Conservation (phyloP, 768 basidiomycete genomes). For the Boletellus emodensis region DNA sequence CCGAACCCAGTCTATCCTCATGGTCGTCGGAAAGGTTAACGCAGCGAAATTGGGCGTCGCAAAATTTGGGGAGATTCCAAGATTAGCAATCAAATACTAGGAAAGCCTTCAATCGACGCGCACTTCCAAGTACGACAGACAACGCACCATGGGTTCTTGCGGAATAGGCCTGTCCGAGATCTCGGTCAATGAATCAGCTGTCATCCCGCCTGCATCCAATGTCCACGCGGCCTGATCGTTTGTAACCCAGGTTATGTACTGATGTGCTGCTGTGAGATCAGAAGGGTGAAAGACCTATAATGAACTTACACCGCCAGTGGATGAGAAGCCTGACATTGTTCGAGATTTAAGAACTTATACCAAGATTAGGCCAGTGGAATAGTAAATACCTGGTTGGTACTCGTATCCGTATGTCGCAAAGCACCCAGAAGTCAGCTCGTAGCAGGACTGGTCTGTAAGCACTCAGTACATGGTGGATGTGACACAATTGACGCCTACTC, state of each 20-base stretch:
- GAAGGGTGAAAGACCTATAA: background rate
- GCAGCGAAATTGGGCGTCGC: slow-evolving; percentile 66
- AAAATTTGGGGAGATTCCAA: slow-evolving; percentile 84
- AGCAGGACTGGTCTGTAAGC: slow-evolving; percentile 61
- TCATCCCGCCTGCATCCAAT: slow-evolving; percentile 58
- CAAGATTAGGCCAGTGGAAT: background rate
- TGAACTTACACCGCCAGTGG: slow-evolving; percentile 46
- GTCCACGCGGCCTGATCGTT: slow-evolving; percentile 66
- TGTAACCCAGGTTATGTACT: slow-evolving; percentile 82
- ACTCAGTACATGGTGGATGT: background rate
- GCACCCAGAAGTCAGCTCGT: slow-evolving; percentile 47
- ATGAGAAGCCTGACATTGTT: slow-evolving; percentile 18
- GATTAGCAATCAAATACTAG: slow-evolving; percentile 80
- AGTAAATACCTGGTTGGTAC: slow-evolving; percentile 58
- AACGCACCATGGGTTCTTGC: slow-evolving; percentile 75
- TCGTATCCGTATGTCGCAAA: slow-evolving; percentile 78
- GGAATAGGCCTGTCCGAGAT: slow-evolving; percentile 69
- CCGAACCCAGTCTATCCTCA: slow-evolving; percentile 85
- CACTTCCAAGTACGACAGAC: background rate
- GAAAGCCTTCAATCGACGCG: background rate
- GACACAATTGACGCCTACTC: slow-evolving; percentile 33
- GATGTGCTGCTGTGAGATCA: slow-evolving; percentile 6
- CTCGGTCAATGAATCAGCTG: slow-evolving; percentile 49
- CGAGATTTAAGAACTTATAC: background rate
- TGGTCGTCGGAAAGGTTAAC: slow-evolving; percentile 65